These are phyloP conservation scores for Heterotrichella gracilis DNA, from an alignment of 352 stramenopile species.

Conservation along the genomic window DNA sequence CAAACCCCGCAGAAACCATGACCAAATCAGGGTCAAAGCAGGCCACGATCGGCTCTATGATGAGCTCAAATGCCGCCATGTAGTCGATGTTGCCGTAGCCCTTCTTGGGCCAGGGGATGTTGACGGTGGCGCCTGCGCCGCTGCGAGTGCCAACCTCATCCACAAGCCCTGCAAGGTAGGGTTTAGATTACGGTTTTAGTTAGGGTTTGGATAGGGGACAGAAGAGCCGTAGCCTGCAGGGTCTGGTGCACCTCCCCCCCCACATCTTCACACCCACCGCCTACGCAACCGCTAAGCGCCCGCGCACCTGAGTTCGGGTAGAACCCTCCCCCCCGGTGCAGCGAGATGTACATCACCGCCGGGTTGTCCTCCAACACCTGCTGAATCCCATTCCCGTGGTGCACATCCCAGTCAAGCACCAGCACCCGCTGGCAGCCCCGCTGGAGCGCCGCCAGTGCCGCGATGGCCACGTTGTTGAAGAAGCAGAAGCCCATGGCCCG, in stretches of 20 bases:
- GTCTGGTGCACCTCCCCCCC: too few species aligned
- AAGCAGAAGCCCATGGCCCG: constrained; percentile 37
- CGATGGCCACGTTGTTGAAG: constrained; percentile 44
- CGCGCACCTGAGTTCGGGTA: constrained; percentile 30
- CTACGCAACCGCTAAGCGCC: too few species aligned
- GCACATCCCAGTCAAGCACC: constrained; percentile 49
- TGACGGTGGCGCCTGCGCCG: constrained; percentile 28
- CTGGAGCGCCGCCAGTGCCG: constrained; percentile 29
- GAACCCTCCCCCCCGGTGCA: constrained; percentile 30
- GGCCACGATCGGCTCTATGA: constrained; percentile 44
- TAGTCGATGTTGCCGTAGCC: constrained; percentile 31
- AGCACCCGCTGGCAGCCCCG: constrained; percentile 25
- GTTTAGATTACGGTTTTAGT: too few species aligned
- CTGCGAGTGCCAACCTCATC: constrained; percentile 25
- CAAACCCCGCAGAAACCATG: constrained; percentile 65
- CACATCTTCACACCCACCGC: too few species aligned
- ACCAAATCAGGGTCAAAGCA: constrained; percentile 57
- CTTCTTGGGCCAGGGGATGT: constrained; percentile 31
- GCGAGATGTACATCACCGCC: constrained; percentile 30
- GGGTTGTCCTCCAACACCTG: constrained; percentile 35
- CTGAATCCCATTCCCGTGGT: constrained; percentile 51
- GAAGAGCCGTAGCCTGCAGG: too few species aligned
- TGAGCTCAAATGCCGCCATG: constrained; percentile 25
- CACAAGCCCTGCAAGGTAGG: too few species aligned
- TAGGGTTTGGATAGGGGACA: too few species aligned